phyloP scores from a whole-genome alignment of 176 grass and related monocot species.

The Aegilops bicornis region DNA sequence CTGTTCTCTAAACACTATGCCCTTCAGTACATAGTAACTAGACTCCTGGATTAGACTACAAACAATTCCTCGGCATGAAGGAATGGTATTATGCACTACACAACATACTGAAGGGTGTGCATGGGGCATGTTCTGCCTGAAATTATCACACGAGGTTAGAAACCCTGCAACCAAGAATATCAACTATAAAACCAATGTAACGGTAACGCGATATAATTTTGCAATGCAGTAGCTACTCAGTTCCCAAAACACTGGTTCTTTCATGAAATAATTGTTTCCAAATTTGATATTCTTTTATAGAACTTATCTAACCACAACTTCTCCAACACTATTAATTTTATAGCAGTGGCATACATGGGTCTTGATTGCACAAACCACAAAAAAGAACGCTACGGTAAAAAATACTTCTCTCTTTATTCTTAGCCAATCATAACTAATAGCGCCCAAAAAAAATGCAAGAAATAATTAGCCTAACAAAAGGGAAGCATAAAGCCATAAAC shows the following conservation, averaged over 20 bases:
- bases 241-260: background rate
- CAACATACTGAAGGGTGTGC: background rate
- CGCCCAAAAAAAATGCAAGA: background rate
- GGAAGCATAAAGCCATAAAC: background rate
- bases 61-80: background rate
- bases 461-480: background rate
- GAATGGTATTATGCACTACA: background rate
- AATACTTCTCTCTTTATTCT: background rate
- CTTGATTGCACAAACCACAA: background rate
- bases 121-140: background rate
- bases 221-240: background rate
- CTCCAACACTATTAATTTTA: background rate
- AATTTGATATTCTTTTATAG: conserved; percentile 19
- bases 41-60: background rate
- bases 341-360: background rate
- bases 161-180: background rate
- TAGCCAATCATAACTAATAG: background rate
- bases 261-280: background rate
- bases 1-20: background rate
- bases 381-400: background rate
- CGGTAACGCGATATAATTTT: background rate
- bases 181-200: background rate
- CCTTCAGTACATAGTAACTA: background rate
- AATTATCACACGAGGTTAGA: background rate
- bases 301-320: conserved; percentile 8